phyloP scores from a whole-genome alignment of 23 red algal species.

The Pyropia haitanensis region DNA sequence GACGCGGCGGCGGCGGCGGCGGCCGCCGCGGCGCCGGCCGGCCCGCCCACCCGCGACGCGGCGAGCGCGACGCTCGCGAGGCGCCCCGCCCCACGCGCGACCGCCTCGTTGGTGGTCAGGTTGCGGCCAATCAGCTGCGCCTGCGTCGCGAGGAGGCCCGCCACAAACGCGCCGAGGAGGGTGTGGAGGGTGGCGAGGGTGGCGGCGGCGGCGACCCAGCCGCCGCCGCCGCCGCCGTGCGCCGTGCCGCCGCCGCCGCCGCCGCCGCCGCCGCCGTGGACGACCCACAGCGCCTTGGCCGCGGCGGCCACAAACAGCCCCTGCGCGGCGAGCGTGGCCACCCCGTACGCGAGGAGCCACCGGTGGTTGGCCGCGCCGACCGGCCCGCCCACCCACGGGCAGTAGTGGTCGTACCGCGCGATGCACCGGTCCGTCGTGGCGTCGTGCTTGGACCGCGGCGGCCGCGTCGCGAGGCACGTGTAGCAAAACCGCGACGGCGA shows the following conservation, averaged over 20 bases:
- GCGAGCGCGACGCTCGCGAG: too few species aligned
- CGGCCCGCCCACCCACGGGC: slow-evolving; percentile 68
- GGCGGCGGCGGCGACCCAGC: slow-evolving; percentile 1
- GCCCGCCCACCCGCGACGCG: too few species aligned
- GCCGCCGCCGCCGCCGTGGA: background rate
- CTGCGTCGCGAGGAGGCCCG: slow-evolving; percentile 34
- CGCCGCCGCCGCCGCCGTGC: background rate
- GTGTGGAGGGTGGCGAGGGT: slow-evolving; percentile 15
- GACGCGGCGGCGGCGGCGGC: too few species aligned
- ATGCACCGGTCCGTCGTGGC: slow-evolving; percentile 38
- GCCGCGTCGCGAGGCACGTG: slow-evolving; percentile 31
- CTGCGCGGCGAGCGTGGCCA: slow-evolving; percentile 10
- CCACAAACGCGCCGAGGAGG: slow-evolving; percentile 20
- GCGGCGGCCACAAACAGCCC: slow-evolving; percentile 11
- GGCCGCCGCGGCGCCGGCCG: too few species aligned
- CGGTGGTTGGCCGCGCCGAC: slow-evolving; percentile 58
- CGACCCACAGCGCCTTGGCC: slow-evolving; percentile 4
- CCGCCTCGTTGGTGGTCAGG: slow-evolving; percentile 29
- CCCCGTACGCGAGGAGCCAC: slow-evolving; percentile 21
- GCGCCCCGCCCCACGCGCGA: too few species aligned
- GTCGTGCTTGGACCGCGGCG: slow-evolving; percentile 54
- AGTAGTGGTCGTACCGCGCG: slow-evolving; percentile 72
- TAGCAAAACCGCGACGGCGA: slow-evolving; percentile 38
- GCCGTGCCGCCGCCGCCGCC: background rate
- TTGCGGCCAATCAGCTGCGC: slow-evolving; percentile 19